phyloP scores from a whole-genome alignment of 345 rosid genomes.

The Eucalyptus dawsonii region DNA sequence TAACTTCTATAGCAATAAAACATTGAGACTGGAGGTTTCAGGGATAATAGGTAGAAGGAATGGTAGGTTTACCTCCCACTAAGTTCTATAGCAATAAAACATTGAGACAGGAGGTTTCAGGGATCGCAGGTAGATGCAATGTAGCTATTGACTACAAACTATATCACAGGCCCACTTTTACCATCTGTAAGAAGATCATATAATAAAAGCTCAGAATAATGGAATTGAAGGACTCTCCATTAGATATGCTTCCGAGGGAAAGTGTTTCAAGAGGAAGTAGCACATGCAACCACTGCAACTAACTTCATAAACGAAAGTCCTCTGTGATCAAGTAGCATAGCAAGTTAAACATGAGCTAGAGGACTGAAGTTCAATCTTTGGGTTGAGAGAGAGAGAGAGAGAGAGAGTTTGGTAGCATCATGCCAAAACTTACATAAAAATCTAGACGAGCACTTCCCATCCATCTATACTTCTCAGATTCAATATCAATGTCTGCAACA shows the following conservation, averaged over 20 bases:
- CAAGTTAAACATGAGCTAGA: background rate
- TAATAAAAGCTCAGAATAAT: background rate
- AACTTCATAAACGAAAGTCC: background rate
- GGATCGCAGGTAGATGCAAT: background rate
- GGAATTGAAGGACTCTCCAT: background rate
- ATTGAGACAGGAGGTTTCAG: background rate
- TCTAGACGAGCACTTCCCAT: conserved; percentile 88
- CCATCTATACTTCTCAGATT: conserved; percentile 91
- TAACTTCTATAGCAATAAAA: background rate
- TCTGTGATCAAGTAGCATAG: background rate
- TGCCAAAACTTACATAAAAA: conserved; percentile 51
- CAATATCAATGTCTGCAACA: conserved; percentile 94
- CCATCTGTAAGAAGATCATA: background rate
- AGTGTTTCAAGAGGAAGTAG: background rate
- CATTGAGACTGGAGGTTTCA: background rate
- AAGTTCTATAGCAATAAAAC: background rate
- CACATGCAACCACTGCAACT: background rate
- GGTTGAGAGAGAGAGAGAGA: background rate
- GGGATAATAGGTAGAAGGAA: no score
- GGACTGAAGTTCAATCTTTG: background rate
- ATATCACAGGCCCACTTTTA: background rate
- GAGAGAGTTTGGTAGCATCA: background rate
- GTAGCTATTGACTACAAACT: background rate
- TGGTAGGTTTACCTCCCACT: background rate
- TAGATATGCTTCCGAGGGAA: background rate